Evolutionary conservation across 352 stramenopile species (phyloP).

Genomic region (Globisporangium nagaii): DNA sequence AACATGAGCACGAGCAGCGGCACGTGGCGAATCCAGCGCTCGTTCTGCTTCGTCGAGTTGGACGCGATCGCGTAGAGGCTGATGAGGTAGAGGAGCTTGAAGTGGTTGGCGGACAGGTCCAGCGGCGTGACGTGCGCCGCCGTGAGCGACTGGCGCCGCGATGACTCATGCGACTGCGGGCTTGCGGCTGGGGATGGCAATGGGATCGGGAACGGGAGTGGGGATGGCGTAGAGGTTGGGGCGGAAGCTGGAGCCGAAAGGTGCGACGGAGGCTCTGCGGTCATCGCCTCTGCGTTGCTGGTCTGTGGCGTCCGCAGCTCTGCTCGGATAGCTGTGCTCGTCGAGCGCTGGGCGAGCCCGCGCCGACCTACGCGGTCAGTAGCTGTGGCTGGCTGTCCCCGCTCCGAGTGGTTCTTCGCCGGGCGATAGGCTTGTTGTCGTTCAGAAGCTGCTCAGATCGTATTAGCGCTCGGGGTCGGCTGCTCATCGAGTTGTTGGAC

Average conservation of each 20-base stretch:
- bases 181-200: too few species aligned
- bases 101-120: slow-evolving; percentile 93
- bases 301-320: too few species aligned
- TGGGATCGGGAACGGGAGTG: too few species aligned
- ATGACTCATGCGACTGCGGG: not conserved
- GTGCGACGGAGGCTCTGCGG: not conserved
- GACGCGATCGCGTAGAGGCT: slow-evolving; percentile 91
- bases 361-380: too few species aligned
- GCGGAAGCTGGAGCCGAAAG: not conserved
- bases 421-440: not conserved
- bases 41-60: slow-evolving; percentile 86
- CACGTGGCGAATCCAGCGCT: slow-evolving; percentile 94
- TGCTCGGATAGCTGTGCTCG: too few species aligned
- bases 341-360: not conserved
- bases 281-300: slow-evolving; percentile 1
- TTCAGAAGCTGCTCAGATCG: not conserved
- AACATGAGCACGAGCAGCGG: slow-evolving; percentile 96
- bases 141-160: not conserved
- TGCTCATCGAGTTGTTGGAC: not conserved
- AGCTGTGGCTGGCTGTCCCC: too few species aligned
- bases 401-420: not conserved
- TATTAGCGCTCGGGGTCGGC: not conserved
- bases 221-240: not conserved
- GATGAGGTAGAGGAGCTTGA: slow-evolving; percentile 95
- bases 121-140: slow-evolving; percentile 4